Percentiles rank a stretch among this genome's conserved stretches.
Conservation (phyloP, 768 basidiomycete species). For the Pulveroboletus sp. region DNA sequence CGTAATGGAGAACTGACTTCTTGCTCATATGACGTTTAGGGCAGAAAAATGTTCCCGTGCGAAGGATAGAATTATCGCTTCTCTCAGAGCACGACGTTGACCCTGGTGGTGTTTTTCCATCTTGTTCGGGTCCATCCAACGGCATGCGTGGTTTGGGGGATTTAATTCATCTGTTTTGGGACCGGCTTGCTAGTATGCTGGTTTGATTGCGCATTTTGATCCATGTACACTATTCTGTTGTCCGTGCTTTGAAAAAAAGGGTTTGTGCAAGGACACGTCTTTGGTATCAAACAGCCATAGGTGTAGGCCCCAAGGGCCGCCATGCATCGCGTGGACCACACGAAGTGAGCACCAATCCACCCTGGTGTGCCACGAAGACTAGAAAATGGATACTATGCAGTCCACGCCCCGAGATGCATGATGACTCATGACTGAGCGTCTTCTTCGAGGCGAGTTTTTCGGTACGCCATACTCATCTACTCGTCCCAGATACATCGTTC, state of each 20-base stretch:
- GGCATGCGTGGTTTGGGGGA: not conserved
- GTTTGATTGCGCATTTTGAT: not conserved
- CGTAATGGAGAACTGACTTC: not conserved
- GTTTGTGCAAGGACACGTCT: not conserved
- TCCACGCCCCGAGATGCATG: no score
- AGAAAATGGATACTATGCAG: no score
- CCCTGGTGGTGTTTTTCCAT: not conserved
- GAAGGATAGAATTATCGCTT: slow-evolving; percentile 3
- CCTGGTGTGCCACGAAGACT: no score
- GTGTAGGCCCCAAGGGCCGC: not conserved
- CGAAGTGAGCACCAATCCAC: not conserved
- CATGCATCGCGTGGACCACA: not conserved
- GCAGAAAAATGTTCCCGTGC: not conserved
- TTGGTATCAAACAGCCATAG: no score
- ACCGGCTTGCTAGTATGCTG: not conserved
- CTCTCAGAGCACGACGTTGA: not conserved
- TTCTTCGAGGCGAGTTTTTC: no score
- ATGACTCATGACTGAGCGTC: not conserved
- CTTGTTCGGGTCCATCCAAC: not conserved
- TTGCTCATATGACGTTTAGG: not conserved
- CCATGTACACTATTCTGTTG: not conserved
- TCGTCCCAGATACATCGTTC: not conserved
- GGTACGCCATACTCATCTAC: not conserved
- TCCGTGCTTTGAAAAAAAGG: not conserved
- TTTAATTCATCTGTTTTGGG: not conserved